Percentiles rank a stretch among this genome's conserved stretches.
These are phyloP conservation scores for Hysterium pulicare DNA, from an alignment of 2,329 filamentous ascomycete genomes.

Conservation along the genomic window DNA sequence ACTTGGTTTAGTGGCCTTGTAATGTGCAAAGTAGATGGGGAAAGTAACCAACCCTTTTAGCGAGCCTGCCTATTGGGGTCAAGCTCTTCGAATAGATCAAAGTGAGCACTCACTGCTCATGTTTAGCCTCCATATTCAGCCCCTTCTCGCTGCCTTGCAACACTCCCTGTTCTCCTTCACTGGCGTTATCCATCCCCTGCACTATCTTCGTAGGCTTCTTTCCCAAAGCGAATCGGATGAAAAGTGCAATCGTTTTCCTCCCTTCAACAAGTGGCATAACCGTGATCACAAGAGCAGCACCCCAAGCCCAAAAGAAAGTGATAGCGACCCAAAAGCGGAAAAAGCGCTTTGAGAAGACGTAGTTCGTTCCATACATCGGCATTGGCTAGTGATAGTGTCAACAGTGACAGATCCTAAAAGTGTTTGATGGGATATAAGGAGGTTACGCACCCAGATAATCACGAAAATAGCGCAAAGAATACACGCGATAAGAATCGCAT, in stretches of 20 bases:
- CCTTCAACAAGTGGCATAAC: background rate
- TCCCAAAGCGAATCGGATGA: background rate
- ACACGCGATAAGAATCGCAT: background rate
- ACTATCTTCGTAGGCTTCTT: too few relatives aligned
- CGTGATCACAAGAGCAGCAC: background rate
- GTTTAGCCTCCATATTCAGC: too few relatives aligned
- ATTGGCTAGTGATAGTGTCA: background rate
- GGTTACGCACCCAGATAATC: background rate
- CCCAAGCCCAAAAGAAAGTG: background rate
- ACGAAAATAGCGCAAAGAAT: background rate
- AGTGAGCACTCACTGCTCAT: too few relatives aligned
- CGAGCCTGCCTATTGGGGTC: too few relatives aligned
- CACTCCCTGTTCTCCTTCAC: too few relatives aligned
- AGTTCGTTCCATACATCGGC: background rate
- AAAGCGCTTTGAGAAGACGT: background rate
- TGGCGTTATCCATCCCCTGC: too few relatives aligned
- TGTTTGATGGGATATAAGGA: background rate
- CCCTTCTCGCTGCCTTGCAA: too few relatives aligned
- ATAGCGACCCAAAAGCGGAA: background rate
- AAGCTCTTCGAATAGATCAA: too few relatives aligned
- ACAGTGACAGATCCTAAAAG: background rate
- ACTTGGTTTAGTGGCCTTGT: too few relatives aligned
- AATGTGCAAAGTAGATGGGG: too few relatives aligned
- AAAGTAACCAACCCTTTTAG: too few relatives aligned
- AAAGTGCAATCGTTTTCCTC: background rate